A percentile compares a stretch with the other conserved stretches of the same genome.
Evolutionary conservation across 2,329 filamentous ascomycete species (phyloP).

Genomic region (Pseudocercospora ulei): DNA sequence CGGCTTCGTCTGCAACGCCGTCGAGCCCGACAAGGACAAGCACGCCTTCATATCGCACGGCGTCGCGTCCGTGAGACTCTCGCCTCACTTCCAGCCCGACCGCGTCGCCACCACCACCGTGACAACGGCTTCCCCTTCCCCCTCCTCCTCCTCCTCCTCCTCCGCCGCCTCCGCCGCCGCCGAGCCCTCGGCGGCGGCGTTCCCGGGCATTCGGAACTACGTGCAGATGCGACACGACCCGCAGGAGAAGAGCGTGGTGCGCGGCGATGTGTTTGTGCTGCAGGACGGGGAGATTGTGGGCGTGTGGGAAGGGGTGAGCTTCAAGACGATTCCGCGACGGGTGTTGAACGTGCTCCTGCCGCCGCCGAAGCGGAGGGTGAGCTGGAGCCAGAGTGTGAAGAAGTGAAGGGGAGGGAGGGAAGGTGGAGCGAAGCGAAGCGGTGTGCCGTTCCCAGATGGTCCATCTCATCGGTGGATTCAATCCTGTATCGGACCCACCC

Average conservation of each 20-base stretch:
- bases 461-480: too few species aligned
- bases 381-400: conserved; percentile 6
- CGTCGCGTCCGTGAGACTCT: conserved; percentile 31
- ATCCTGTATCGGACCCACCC: too few species aligned
- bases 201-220: conserved; percentile 25
- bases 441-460: too few species aligned
- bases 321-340: conserved; percentile 51
- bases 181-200: neutral
- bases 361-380: conserved; percentile 39
- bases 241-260: conserved; percentile 23
- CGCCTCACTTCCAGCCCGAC: conserved; percentile 19
- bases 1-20: conserved; percentile 36
- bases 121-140: conserved; percentile 19
- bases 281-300: conserved; percentile 31
- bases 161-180: neutral
- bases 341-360: conserved; percentile 56
- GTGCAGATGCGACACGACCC: conserved; percentile 31
- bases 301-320: conserved; percentile 30
- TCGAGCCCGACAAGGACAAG: conserved; percentile 27
- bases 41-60: conserved; percentile 35
- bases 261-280: conserved; percentile 30
- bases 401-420: conserved; percentile 12
- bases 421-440: neutral
- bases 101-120: neutral
- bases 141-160: neutral